Conservation (phyloP, 1,284 basidiomycete species). For the Ceratobasidium papillatum region DNA sequence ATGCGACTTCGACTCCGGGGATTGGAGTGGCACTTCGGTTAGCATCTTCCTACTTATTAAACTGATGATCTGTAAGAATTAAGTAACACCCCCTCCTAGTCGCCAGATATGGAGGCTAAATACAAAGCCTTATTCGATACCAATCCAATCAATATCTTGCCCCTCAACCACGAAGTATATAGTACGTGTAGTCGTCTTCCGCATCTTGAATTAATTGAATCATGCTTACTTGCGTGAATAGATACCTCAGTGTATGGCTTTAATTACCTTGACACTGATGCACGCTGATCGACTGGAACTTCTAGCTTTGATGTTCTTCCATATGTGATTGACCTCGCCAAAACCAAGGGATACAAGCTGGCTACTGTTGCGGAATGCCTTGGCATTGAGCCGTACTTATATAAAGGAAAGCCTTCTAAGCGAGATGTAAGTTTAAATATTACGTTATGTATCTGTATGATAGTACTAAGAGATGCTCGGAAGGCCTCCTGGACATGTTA, state of each 20-base stretch:
- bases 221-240: not conserved
- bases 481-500: not conserved
- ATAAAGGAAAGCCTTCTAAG: not conserved
- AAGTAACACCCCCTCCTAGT: not conserved
- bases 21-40: conserved; percentile 14
- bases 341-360: conserved; percentile 42
- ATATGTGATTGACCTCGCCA: conserved; percentile 35
- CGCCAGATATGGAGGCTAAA: conserved; percentile 46
- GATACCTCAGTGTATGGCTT: not conserved
- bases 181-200: not conserved
- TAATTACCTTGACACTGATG: not conserved
- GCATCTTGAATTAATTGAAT: not conserved
- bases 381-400: conserved; percentile 10
- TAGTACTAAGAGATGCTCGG: not conserved
- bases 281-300: no score
- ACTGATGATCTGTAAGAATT: conserved; percentile 45
- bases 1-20: conserved; percentile 40
- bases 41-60: not conserved
- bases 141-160: conserved; percentile 38
- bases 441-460: not conserved
- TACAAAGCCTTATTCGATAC: conserved; percentile 22
- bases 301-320: conserved; percentile 30
- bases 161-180: conserved; percentile 26
- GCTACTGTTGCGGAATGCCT: conserved; percentile 43
- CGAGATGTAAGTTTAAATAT: conserved; percentile 24